Evolutionary conservation across 768 basidiomycete species (phyloP).

Genomic region (Mycena kentingensis): DNA sequence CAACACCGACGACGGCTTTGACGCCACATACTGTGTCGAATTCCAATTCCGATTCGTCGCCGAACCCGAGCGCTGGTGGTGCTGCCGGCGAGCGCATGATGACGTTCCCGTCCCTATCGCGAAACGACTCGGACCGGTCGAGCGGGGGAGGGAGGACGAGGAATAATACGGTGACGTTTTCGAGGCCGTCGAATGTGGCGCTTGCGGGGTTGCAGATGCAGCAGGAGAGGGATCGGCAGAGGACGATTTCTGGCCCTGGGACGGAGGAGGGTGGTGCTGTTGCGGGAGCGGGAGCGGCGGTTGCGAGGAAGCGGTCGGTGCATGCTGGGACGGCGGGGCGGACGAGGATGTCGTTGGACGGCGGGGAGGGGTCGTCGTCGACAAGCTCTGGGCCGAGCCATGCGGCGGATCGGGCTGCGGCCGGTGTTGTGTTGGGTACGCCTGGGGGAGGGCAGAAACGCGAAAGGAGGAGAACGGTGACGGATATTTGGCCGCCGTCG

Average conservation of each 20-base stretch:
- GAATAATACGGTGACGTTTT: conserved; percentile 60
- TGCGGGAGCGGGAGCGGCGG: conserved; percentile 51
- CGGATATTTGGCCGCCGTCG: conserved; percentile 44
- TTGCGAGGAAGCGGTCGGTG: conserved; percentile 37
- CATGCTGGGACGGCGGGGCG: conserved; percentile 41
- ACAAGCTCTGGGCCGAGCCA: conserved; percentile 26
- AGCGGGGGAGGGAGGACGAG: conserved; percentile 23
- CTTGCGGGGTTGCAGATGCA: conserved; percentile 60
- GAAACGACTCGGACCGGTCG: conserved; percentile 47
- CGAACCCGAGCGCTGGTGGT: conserved; percentile 32
- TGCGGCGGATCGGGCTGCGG: conserved; percentile 44
- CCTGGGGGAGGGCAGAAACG: conserved; percentile 26
- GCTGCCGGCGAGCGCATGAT: conserved; percentile 12
- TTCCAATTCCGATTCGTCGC: too few relatives aligned
- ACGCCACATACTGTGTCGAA: conserved; percentile 66
- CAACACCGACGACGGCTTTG: conserved; percentile 65
- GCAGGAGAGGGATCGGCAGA: conserved; percentile 39
- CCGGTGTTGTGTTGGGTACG: conserved; percentile 28
- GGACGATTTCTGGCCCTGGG: conserved; percentile 30
- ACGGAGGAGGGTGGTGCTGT: not conserved
- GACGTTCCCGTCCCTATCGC: conserved; percentile 35
- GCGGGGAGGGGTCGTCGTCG: too few relatives aligned
- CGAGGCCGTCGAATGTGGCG: conserved; percentile 57
- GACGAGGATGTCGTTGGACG: conserved; percentile 48
- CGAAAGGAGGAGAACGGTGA: conserved; percentile 47